Base-by-base conservation (phyloP, 805 yeast species). In the Candida koratica region DNA sequence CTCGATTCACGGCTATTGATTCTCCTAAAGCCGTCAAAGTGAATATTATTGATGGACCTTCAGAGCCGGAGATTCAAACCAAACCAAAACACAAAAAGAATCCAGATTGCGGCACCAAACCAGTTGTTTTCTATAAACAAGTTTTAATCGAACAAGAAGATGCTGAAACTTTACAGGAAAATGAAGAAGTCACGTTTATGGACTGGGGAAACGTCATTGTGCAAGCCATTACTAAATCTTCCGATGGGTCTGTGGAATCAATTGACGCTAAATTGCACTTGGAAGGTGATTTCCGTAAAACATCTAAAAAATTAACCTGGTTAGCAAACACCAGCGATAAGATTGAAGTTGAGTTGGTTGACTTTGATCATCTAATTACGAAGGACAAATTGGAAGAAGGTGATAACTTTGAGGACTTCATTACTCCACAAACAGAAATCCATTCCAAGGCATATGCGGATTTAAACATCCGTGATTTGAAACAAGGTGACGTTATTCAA, bases 161-260 rank as follows among this genome's bases (percentile, higher is more conserved):
- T 63, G 81, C 89, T 30, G 69, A 81, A 43, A 49, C 67, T 6
- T 60, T 72, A 28, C 78, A 73, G 48, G 90, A 79, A 28, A 85
- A 83, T 46, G 97, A 90, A 67, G 97, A 90, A 69, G 71, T 89
- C 45, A 90, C 97, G n/a, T 75, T 90, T 53, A 90, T 90, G 97
- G 97, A 90, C 66, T 90, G 97, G 97, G 97, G 97, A 73, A 90
- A 90, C 60, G 84, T 79, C 40, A 83, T 90, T 47, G 68, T 89
- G 47, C 75, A 82, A 47, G 77, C 77, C 58, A 74, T 89, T 55
- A 65, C 64, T 57, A 80, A 75, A 58, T 79, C 77, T 45, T 79
- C 77, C 45, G 83, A 75, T 41, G 41, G 37, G 18, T 45, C 68
- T 25, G 83, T 83, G 38, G 70, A 69, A 32, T 67, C 81, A 3